These are phyloP conservation scores for Phoma herbarum DNA, from an alignment of 2,329 filamentous ascomycete genomes.

Conservation along the genomic window DNA sequence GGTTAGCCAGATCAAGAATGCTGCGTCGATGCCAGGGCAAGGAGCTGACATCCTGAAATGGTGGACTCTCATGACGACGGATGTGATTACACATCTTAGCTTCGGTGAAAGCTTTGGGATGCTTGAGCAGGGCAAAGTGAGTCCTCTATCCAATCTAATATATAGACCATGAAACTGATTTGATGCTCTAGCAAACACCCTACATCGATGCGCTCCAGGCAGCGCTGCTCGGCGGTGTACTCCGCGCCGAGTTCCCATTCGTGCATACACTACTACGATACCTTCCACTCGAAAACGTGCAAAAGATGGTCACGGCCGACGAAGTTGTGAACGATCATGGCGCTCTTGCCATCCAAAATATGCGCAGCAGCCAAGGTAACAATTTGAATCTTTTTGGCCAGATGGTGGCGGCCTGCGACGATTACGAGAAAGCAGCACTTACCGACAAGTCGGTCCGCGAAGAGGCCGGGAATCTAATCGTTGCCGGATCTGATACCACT, in stretches of 20 bases:
- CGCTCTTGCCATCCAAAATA: conserved; percentile 27
- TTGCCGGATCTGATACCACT: conserved; percentile 49
- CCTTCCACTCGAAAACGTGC: conserved; percentile 13
- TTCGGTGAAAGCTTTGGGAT: conserved; percentile 54
- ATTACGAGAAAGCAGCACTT: conserved; percentile 34
- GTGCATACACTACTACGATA: conserved; percentile 30
- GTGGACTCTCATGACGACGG: conserved; percentile 53
- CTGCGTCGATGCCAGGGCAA: conserved; percentile 27
- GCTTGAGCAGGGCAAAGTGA: conserved; percentile 48
- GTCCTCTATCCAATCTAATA: neutral
- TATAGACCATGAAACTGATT: neutral
- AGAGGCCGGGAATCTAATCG: conserved; percentile 45
- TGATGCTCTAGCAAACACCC: conserved; percentile 23
- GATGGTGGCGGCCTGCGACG: conserved; percentile 26
- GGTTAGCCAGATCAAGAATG: conserved; percentile 42
- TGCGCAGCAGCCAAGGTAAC: conserved; percentile 26
- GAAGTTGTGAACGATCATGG: conserved; percentile 24
- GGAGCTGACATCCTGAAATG: conserved; percentile 49
- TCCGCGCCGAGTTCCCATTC: conserved; percentile 45
- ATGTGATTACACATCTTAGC: conserved; percentile 50
- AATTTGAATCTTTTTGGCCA: conserved; percentile 28
- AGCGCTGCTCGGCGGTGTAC: conserved; percentile 39
- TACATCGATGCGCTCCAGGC: conserved; percentile 44
- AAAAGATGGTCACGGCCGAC: conserved; percentile 24
- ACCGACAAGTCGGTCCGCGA: conserved; percentile 39